A percentile compares a stretch with the other conserved stretches of the same genome.
Evolutionary conservation across 305 asterid species (phyloP).

Genomic region (Fraxinus baroniana): DNA sequence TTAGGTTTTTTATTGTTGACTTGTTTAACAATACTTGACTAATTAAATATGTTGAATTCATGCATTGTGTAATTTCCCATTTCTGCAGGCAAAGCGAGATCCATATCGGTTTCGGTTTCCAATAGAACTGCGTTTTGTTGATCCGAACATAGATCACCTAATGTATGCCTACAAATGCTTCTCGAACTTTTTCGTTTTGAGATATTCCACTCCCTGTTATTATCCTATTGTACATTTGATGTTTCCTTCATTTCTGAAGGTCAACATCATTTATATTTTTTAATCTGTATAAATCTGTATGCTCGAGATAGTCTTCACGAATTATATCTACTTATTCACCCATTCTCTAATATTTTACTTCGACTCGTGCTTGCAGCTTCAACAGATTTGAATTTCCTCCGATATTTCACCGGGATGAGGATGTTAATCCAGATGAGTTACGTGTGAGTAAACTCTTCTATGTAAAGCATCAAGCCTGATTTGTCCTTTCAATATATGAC

Average conservation of each 20-base stretch:
- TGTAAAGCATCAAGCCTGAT: constrained; percentile 10
- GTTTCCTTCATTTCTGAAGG: constrained; percentile 5
- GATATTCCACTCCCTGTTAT: constrained; percentile 12
- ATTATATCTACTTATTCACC: constrained; percentile 15
- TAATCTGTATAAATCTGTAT: constrained; percentile 3
- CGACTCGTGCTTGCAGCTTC: constrained; percentile 65
- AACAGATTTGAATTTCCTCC: constrained; percentile 81
- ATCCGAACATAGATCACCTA: constrained; percentile 91
- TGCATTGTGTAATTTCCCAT: constrained; percentile 26
- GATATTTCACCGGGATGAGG: constrained; percentile 88
- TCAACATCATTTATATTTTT: constrained; percentile 14
- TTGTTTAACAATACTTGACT: background rate
- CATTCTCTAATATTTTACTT: constrained; percentile 26
- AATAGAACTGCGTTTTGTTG: constrained; percentile 83
- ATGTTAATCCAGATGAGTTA: constrained; percentile 74
- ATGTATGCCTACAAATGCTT: constrained; percentile 48
- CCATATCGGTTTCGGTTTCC: constrained; percentile 94
- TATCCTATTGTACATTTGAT: constrained; percentile 3
- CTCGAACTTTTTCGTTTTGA: constrained; percentile 10
- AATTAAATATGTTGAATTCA: constrained; percentile 12
- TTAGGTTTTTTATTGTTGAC: background rate
- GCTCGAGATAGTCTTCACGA: background rate
- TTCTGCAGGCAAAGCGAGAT: constrained; percentile 92
- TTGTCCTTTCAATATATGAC: background rate
- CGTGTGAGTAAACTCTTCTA: constrained; percentile 62